Conservation (phyloP, 2,329 filamentous ascomycete genomes). For the Cercospora sesami region DNA sequence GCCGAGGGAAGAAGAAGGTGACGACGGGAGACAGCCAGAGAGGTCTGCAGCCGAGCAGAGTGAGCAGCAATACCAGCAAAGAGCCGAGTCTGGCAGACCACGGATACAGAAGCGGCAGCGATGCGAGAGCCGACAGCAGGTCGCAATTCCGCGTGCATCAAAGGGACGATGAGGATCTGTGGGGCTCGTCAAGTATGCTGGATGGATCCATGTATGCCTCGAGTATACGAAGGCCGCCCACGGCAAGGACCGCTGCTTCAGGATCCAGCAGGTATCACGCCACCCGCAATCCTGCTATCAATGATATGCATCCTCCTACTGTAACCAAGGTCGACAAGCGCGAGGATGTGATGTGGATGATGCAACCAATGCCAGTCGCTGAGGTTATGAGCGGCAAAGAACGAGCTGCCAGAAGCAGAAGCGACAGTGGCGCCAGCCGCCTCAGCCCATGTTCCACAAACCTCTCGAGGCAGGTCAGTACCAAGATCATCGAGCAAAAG, state of each 20-base stretch:
- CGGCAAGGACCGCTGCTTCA: conserved; percentile 24
- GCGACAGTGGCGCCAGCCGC: conserved; percentile 49
- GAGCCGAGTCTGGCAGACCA: conserved; percentile 31
- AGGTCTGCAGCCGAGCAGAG: conserved; percentile 44
- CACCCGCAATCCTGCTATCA: conserved; percentile 58
- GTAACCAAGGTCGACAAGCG: conserved; percentile 35
- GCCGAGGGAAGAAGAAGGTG: conserved; percentile 48
- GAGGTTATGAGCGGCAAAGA: conserved; percentile 89
- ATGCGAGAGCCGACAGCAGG: conserved; percentile 45
- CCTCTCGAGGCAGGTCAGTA: conserved; percentile 42
- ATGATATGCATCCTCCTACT: conserved; percentile 65
- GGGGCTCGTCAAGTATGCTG: conserved; percentile 57
- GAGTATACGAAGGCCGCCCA: conserved; percentile 42
- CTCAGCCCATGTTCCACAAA: conserved; percentile 23
- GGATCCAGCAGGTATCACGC: conserved; percentile 35
- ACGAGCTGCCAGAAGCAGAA: conserved; percentile 60
- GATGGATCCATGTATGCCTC: conserved; percentile 24
- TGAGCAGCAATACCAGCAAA: conserved; percentile 45
- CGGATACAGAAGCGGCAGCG: conserved; percentile 32
- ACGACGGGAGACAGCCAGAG: conserved; percentile 37
- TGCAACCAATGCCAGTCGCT: conserved; percentile 85
- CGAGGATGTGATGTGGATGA: conserved; percentile 82
- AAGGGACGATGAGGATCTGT: conserved; percentile 82
- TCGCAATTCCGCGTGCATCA: conserved; percentile 82
- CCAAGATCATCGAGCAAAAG: conserved; percentile 40